These are phyloP conservation scores for Penicillium sp. DNA, from an alignment of 2,329 filamentous ascomycete genomes.

Conservation along the genomic window DNA sequence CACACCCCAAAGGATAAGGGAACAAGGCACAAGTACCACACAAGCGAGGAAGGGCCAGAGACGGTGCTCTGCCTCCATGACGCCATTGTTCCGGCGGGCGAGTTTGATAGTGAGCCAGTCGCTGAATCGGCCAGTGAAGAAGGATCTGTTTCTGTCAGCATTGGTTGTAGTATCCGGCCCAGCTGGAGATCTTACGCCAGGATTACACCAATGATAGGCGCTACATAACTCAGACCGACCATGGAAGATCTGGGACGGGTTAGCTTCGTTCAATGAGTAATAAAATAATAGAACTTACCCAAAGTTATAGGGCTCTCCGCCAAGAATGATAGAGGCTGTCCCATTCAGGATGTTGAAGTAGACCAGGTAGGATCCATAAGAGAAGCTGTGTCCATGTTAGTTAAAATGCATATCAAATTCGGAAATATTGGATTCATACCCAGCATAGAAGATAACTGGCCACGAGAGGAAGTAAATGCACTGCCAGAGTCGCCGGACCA, in stretches of 20 bases:
- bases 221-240: slow-evolving; percentile 41
- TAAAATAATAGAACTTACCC: slow-evolving; percentile 19
- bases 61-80: slow-evolving; percentile 45
- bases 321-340: slow-evolving; percentile 40
- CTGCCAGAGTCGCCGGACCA: slow-evolving; percentile 35
- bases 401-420: background rate
- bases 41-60: slow-evolving; percentile 42
- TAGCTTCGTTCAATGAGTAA: slow-evolving; percentile 7
- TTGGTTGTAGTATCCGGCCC: background rate
- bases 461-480: slow-evolving; percentile 38
- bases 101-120: slow-evolving; percentile 42
- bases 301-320: slow-evolving; percentile 40
- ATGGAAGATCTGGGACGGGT: slow-evolving; percentile 34
- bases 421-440: slow-evolving; percentile 19
- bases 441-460: slow-evolving; percentile 44
- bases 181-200: slow-evolving; percentile 26
- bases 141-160: slow-evolving; percentile 26
- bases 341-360: slow-evolving; percentile 45
- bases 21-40: slow-evolving; percentile 36
- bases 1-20: slow-evolving; percentile 43
- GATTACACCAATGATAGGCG: slow-evolving; percentile 37
- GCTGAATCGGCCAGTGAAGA: slow-evolving; percentile 43
- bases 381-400: slow-evolving; percentile 30
- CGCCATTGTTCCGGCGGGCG: slow-evolving; percentile 42
- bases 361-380: slow-evolving; percentile 42